A percentile compares a stretch with the other conserved stretches of the same genome.
phyloP scores from a whole-genome alignment of 768 basidiomycete genomes.

The Coprinopsis sp. region DNA sequence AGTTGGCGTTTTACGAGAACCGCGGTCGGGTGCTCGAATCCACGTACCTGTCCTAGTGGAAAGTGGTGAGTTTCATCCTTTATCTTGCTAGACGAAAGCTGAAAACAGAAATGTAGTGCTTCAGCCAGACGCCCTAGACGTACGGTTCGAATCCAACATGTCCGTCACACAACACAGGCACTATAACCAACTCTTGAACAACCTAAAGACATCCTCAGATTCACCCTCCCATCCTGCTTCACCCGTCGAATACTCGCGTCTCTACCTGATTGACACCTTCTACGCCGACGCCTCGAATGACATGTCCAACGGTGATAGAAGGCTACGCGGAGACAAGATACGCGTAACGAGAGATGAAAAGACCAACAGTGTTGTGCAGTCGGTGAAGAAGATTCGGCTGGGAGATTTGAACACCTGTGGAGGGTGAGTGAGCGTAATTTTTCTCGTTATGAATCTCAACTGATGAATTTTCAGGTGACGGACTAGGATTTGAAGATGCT shows the following conservation, averaged over 20 bases:
- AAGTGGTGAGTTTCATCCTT: conserved; percentile 57
- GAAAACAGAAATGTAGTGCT: conserved; percentile 66
- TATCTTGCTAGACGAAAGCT: conserved; percentile 4
- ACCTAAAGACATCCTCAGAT: conserved; percentile 54
- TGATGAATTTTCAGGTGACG: too few relatives aligned
- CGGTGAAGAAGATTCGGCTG: conserved; percentile 75
- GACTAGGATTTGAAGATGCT: conserved; percentile 67
- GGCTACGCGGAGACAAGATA: conserved; percentile 50
- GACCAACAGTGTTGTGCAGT: conserved; percentile 56
- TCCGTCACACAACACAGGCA: conserved; percentile 81
- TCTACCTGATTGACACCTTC: conserved; percentile 76
- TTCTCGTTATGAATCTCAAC: too few relatives aligned
- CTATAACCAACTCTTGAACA: conserved; percentile 85
- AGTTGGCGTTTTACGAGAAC: conserved; percentile 71
- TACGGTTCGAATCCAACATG: conserved; percentile 93
- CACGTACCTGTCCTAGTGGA: conserved; percentile 73
- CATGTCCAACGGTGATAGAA: conserved; percentile 5
- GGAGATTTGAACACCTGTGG: conserved; percentile 91
- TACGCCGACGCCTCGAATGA: conserved; percentile 42
- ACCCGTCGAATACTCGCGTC: conserved; percentile 71
- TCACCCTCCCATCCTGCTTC: conserved; percentile 47
- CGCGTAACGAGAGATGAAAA: conserved; percentile 84
- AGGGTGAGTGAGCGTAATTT: conserved; percentile 86
- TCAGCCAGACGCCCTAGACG: conserved; percentile 50
- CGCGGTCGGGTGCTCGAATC: conserved; percentile 50